Conservation (phyloP, 768 basidiomycete species). For the Dentipellis fragilis region DNA sequence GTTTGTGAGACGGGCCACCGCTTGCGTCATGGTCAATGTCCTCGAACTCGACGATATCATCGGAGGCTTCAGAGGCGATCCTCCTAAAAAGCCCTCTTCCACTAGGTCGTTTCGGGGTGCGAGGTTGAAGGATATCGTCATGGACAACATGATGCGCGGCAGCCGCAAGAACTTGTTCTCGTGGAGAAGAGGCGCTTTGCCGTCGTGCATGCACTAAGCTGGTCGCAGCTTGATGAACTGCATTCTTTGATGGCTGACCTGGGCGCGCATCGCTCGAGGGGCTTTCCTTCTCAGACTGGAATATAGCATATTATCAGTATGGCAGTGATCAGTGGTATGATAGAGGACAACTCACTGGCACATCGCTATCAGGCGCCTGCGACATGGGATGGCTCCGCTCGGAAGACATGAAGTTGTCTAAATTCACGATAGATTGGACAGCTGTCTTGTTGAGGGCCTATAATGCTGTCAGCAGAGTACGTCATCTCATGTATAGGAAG, state of each 20-base stretch:
- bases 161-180: no score
- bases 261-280: no score
- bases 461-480: conserved; percentile 10
- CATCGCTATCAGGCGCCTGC: conserved; percentile 15
- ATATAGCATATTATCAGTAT: background rate
- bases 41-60: background rate
- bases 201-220: no score
- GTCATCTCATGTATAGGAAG: background rate
- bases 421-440: conserved; percentile 21
- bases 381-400: conserved; percentile 16
- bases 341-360: conserved; percentile 10
- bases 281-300: background rate
- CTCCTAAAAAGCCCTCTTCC: background rate
- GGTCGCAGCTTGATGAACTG: no score
- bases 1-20: background rate
- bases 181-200: no score
- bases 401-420: conserved; percentile 19
- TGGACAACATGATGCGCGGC: background rate
- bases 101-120: background rate
- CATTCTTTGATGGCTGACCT: no score
- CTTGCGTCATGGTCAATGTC: background rate
- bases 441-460: conserved; percentile 9
- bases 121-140: background rate
- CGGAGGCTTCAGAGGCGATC: background rate
- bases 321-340: background rate